Base-by-base conservation (phyloP, 176 grass and related monocot genomes). In the Leersia perrieri region DNA sequence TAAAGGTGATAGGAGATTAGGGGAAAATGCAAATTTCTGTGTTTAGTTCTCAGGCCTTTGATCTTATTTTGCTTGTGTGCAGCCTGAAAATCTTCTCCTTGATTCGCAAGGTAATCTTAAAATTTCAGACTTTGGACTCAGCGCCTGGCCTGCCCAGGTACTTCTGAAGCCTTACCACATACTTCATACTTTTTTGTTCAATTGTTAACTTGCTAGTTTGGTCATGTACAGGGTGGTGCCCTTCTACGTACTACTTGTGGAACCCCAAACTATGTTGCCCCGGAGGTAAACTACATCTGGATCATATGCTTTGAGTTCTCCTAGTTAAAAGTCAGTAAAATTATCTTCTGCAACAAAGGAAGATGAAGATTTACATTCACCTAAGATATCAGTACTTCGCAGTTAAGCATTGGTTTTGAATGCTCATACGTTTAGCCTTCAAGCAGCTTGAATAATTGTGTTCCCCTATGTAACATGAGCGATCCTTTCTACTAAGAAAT, bases 101-200 rank as follows among this genome's bases (percentile, higher is more conserved):
- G 92, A 98, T 38, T 98, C 92, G 7, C 96, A 98, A 88, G 96
- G 96, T 53, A 95, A 89, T 88, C 85, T 98, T 72, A 98, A 93
- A 98, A 98, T 98, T 89, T 98, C 96, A 66, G 96, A 98, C 82
- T 98, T 98, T 13, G 96, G 96, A 84, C 88, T 98, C 18, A 98
- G 96, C 63, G 96, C 96, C 41, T 89, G 88, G 90, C 92, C 96
- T 87, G 90, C 79, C 27, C 86, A 92, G 88, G 96, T 98, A 36
- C 65, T 88, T 90, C 73, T 68, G 14, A 88, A 53, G 44, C 42
- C 55, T 82, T 16, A 51, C 38, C 3, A 2, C 33, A 45, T 42
- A 39, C 33, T 49, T 80, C 29, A 66, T 55, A 27, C 20, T 8
- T 53, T 61, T 26, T 29, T 41, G 51, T 57, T 31, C 3, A 53